Percentiles rank a stretch among this genome's conserved stretches.
These are phyloP conservation scores for Umbilicus rupestris DNA, from an alignment of 164 flowering plant species.

Conservation along the genomic window DNA sequence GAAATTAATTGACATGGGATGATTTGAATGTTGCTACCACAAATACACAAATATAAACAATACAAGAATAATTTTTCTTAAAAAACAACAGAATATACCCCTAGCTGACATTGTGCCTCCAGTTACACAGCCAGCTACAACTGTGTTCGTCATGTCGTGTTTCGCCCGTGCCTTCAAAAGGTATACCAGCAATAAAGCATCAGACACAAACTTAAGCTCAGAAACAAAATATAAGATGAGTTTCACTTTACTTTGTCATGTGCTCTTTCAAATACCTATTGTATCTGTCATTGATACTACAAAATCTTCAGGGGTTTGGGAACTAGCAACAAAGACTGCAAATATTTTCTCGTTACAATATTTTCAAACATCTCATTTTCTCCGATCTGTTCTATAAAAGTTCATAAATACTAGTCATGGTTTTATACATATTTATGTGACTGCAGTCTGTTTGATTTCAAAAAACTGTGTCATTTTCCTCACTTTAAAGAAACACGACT, in stretches of 20 bases:
- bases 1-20: neutral
- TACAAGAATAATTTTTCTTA: neutral
- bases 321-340: constrained; percentile 4
- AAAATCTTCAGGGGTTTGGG: neutral
- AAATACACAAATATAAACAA: neutral
- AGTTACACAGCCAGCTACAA: constrained; percentile 86
- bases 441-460: too few relatives aligned
- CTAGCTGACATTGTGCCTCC: constrained; percentile 81
- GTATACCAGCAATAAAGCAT: neutral
- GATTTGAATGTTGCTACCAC: neutral
- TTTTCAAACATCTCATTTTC: neutral
- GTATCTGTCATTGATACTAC: neutral
- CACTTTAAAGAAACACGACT: neutral
- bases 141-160: constrained; percentile 81
- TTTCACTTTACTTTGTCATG: neutral
- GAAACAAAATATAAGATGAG: neutral
- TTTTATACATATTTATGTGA: too few relatives aligned
- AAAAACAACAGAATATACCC: constrained; percentile 43
- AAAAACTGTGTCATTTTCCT: neutral
- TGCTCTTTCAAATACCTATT: neutral
- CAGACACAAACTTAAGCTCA: neutral
- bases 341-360: neutral
- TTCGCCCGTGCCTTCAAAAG: constrained; percentile 67
- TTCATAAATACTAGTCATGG: neutral
- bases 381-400: neutral